These are phyloP conservation scores for Penicillium concentricum DNA, from an alignment of 2,329 filamentous ascomycete species.

Conservation along the genomic window DNA sequence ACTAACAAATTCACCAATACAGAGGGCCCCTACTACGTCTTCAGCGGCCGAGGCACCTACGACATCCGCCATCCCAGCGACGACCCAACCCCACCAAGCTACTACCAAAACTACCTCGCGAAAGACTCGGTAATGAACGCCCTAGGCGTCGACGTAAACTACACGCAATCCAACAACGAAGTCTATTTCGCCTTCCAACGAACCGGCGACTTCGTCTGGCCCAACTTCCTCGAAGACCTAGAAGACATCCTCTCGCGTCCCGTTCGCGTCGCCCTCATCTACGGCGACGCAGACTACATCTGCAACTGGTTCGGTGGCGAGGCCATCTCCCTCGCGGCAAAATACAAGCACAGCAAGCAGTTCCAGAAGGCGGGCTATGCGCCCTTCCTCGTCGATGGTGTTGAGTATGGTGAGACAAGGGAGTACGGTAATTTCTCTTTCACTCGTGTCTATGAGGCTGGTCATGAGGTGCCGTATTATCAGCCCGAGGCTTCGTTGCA, in stretches of 20 bases:
- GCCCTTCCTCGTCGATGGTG: slow-evolving; percentile 66
- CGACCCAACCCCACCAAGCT: slow-evolving; percentile 63
- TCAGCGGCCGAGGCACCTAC: slow-evolving; percentile 56
- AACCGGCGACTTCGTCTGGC: slow-evolving; percentile 63
- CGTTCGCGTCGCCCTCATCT: slow-evolving; percentile 69
- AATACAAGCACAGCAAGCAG: slow-evolving; percentile 50
- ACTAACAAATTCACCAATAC: neutral
- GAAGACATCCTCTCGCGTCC: slow-evolving; percentile 60
- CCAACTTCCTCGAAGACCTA: slow-evolving; percentile 59
- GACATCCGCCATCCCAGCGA: slow-evolving; percentile 58
- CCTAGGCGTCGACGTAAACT: slow-evolving; percentile 64
- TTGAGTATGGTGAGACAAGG: slow-evolving; percentile 67
- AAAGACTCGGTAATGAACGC: slow-evolving; percentile 56
- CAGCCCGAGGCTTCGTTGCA: slow-evolving; percentile 61
- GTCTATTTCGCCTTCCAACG: slow-evolving; percentile 52
- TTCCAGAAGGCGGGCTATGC: slow-evolving; percentile 71
- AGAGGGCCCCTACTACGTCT: slow-evolving; percentile 57
- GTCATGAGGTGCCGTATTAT: slow-evolving; percentile 59
- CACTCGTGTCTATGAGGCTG: slow-evolving; percentile 64
- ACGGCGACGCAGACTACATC: slow-evolving; percentile 61
- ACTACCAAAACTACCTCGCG: slow-evolving; percentile 66
- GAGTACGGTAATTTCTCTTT: slow-evolving; percentile 75
- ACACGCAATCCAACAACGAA: slow-evolving; percentile 46
- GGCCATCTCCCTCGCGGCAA: slow-evolving; percentile 64
- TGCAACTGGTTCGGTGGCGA: slow-evolving; percentile 69